Evolutionary conservation across 164 flowering plant genomes (phyloP), one percentile per base, ranked within the genome.

Genomic region (Nymphaea colorata): DNA sequence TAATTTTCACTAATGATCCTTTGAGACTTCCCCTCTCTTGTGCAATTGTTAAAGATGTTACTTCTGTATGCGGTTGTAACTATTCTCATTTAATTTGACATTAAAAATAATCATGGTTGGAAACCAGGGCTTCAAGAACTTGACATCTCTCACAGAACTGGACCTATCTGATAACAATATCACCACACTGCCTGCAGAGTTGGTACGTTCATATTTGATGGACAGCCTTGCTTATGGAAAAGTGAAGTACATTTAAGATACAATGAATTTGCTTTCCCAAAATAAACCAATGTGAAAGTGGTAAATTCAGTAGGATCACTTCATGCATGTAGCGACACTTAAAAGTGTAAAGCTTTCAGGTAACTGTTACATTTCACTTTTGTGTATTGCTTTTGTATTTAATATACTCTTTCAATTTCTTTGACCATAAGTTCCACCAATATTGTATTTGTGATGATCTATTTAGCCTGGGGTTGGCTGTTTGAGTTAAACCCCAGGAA

Each of bases 131-230:
- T 69, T 94, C 55, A 79, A 82, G 79, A 78, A 78, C 80, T 78
- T 90, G 17, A 80, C 83, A 47, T 78, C 88, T 73, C 91, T 94
- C n/a, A 74, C 71, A 12, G 93, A 87, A 82, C 87, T 94, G 62
- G 85, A 84, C 75, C 76, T 91, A 36, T 87, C 95, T 64, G 88
- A 91, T 82, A 94, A 94, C 73, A 83, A 81, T 75, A 91, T 91
- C 42, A 59, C 85, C 16, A 42, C 83, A 44, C 92, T 94, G 66
- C 95, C 97, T 14, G 82, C 89, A 10, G 83, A 88, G 71, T 79
- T 94, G 91, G 99, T 94, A 61, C 16, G 64, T 36, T 61, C 0
- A 5, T 25, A 61, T 61, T 61, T 3, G 12, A 47, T 47, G 55
- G 11, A 47, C 11, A 47, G 12, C 2, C 11, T 12, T 47, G 7